Evolutionary conservation across 352 stramenopile genomes (phyloP), one percentile per base, ranked within the genome.

Genomic region (Plasmopara viticola): DNA sequence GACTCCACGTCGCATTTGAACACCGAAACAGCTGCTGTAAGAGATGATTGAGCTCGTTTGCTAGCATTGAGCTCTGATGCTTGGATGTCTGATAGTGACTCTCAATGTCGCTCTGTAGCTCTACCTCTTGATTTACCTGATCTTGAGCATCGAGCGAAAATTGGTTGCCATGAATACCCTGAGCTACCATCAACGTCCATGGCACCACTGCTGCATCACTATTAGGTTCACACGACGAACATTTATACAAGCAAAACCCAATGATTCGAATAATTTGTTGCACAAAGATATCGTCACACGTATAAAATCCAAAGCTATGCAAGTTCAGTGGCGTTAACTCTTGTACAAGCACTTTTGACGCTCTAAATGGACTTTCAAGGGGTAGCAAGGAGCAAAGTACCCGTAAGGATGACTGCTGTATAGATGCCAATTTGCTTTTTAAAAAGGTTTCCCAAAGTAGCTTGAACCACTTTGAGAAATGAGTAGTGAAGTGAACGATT

Each of bases 341-440:
- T 49, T 53, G 20, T 34, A 66, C 5, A 5, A 79, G 33, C 9
- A 68, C 55, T 34, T 51, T 45, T 0, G 56, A 64, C 0, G 66
- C 46, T 14, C 55, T 41, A 0, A 48, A n/a, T 2, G 84, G 81
- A 8, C 49, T 15, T 40, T 83, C 61, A 0, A 59, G 40, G 6
- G 61, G 53, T 2, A 91, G 34, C 13, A 91, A 31, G 35, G 57
- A 48, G 4, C 59, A 42, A 17, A 92, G 46, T 0, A 94, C 63
- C 2, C 83, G 79, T n/a, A 86, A 34, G 2, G 65, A 54, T 6
- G 74, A 78, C 51, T 93, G 83, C 49, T 90, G 78, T n/a, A 92
- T 53, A 2, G 72, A 56, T 14, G 60, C 51, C 2, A 70, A 84
- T n/a, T 48, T 68, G 10, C 61, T 66, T n/a, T 58, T 57, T 28